Percentiles rank a stretch among this genome's conserved stretches.
Evolutionary conservation across 2,329 filamentous ascomycete genomes (phyloP).

Genomic region (Tolypocladium album): DNA sequence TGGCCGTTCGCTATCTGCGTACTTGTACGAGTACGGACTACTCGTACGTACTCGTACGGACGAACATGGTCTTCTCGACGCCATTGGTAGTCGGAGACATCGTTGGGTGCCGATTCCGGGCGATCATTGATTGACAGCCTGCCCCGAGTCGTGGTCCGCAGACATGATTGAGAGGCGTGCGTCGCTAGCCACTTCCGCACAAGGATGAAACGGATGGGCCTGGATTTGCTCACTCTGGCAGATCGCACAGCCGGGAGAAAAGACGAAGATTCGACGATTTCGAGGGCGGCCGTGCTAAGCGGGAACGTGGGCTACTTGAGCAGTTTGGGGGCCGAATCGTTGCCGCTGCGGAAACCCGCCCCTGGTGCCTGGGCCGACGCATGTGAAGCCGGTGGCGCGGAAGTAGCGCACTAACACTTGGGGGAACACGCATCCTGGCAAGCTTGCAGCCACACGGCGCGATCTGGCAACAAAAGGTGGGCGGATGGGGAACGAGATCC

Average conservation of each 20-base stretch:
- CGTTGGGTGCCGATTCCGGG: neutral
- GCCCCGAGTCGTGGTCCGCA: neutral
- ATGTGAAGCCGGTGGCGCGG: neutral
- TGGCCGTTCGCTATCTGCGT: neutral
- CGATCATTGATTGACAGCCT: neutral
- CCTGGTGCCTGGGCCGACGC: neutral
- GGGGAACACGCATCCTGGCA: neutral
- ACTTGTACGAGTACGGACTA: neutral
- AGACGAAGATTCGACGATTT: neutral
- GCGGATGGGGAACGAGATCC: neutral
- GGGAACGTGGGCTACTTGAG: neutral
- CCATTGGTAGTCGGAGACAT: neutral
- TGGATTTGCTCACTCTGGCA: neutral
- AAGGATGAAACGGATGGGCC: neutral
- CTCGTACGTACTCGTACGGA: neutral
- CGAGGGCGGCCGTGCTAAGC: neutral
- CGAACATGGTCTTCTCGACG: neutral
- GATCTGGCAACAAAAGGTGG: neutral
- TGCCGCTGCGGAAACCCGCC: neutral
- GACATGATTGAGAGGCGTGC: neutral
- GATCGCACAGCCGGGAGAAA: neutral
- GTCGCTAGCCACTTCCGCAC: neutral
- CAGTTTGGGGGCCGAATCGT: neutral
- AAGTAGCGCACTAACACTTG: neutral
- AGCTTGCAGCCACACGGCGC: neutral